A percentile compares a stretch with the other conserved stretches of the same genome.
Evolutionary conservation across 495 filamentous ascomycete species (phyloP).

Genomic region (Neurospora africana): DNA sequence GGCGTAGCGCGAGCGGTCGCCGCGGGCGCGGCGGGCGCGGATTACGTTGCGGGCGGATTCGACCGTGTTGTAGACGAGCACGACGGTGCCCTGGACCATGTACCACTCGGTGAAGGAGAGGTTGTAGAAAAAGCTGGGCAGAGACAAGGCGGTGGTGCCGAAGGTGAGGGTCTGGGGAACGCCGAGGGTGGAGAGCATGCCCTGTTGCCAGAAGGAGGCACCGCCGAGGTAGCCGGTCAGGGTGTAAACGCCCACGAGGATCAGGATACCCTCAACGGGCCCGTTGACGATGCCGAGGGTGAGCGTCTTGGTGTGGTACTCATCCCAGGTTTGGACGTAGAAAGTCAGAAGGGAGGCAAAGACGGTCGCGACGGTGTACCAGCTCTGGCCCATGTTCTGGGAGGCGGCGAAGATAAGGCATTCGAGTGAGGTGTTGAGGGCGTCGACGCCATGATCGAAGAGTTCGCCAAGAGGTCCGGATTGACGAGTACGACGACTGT

Average conservation of each 20-base stretch:
- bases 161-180: conserved; percentile 46
- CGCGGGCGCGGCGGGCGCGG: conserved; percentile 59
- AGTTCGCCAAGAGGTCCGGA: conserved; percentile 91
- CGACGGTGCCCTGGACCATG: conserved; percentile 75
- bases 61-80: conserved; percentile 75
- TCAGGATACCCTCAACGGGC: conserved; percentile 88
- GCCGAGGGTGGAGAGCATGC: conserved; percentile 63
- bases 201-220: conserved; percentile 84
- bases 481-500: conserved; percentile 75
- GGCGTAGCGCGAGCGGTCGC: conserved; percentile 57
- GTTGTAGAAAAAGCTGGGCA: conserved; percentile 61
- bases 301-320: conserved; percentile 94
- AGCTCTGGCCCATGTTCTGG: conserved; percentile 88
- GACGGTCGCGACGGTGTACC: conserved; percentile 74
- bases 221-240: conserved; percentile 76
- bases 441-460: conserved; percentile 97
- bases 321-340: conserved; percentile 98
- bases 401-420: conserved; percentile 81
- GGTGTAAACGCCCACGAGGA: conserved; percentile 71
- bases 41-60: conserved; percentile 72
- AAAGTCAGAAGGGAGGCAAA: conserved; percentile 74
- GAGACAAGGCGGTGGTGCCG: conserved; percentile 51
- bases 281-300: conserved; percentile 88
- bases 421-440: conserved; percentile 89
- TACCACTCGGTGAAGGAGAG: conserved; percentile 86